These are phyloP conservation scores for Cutaneotrichosporon sp. DNA, from an alignment of 1,284 basidiomycete species.

Conservation along the genomic window DNA sequence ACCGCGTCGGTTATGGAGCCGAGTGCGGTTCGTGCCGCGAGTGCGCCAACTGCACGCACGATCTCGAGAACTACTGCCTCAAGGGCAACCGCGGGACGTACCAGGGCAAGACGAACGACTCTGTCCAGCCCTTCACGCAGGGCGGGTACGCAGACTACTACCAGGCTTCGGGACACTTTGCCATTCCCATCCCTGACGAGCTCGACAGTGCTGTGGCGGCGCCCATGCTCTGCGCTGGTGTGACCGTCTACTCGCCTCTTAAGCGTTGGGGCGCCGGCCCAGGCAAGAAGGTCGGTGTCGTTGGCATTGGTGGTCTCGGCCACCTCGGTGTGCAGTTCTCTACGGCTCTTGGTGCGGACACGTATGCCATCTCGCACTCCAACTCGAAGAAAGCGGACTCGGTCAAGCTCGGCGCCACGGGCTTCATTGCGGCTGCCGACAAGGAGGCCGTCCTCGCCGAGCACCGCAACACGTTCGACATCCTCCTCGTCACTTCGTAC, in stretches of 20 bases:
- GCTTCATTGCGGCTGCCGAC: conserved; percentile 56
- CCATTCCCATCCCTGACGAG: conserved; percentile 65
- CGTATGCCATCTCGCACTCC: conserved; percentile 67
- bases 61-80: conserved; percentile 61
- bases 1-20: conserved; percentile 66
- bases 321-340: conserved; percentile 63
- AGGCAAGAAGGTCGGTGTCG: conserved; percentile 66
- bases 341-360: conserved; percentile 61
- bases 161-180: conserved; percentile 63
- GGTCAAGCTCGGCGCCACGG: conserved; percentile 60
- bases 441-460: conserved; percentile 53
- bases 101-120: conserved; percentile 27
- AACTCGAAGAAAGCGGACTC: conserved; percentile 64
- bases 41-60: conserved; percentile 60
- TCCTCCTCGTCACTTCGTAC: conserved; percentile 54
- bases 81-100: conserved; percentile 20
- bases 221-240: conserved; percentile 60
- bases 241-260: conserved; percentile 68
- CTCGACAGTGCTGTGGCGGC: conserved; percentile 60
- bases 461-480: conserved; percentile 52
- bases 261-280: conserved; percentile 63
- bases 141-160: conserved; percentile 36
- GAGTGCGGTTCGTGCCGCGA: conserved; percentile 60
- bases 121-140: conserved; percentile 27
- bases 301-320: conserved; percentile 63